Base-by-base conservation (phyloP, 2,329 filamentous ascomycete species). In the Diaporthe sp. region DNA sequence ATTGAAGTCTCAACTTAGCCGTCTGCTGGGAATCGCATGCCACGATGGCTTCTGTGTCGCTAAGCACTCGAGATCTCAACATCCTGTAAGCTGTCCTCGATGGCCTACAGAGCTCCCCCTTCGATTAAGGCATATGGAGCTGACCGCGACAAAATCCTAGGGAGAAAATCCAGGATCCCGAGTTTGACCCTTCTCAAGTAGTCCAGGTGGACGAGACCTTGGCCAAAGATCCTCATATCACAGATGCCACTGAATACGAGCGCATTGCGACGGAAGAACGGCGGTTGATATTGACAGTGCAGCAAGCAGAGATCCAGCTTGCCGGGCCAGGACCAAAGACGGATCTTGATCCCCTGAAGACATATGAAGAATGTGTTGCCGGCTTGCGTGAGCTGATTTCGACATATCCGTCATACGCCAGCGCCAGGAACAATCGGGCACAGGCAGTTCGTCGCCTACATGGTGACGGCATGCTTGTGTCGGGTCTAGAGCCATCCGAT, bases 371-470 rank as follows among this genome's bases (percentile, higher is more conserved):
- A 47, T 87, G 86, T 71, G 81, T 92, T 25, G 80, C 82, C 13
- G 82, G 85, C 8, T 84, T 96, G 7, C 86, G 87, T 40, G 80
- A 82, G 2, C 85, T 95, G 42, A 89, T 95, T 54, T 79, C 84
- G 3, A 82, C 88, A 33, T 81, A 90, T 71, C 92, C 93, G 4
- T 82, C 85, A 42, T 96, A 96, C 82, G 93, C 93, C 30, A 94
- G 92, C 77, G 92, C 91, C 8, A 89, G 91, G 74, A 93, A 95
- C 81, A 96, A 96, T 82, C 88, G 93, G 67, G 94, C 92, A 3
- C 94, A 96, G 81, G 87, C 92, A 12, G 78, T 89, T 40, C 85
- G 92, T 30, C 85, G 92, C 64, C 83, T 91, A 73, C 91, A 92
- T 76, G 92, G 92, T 15, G 91, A 93, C 79, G 83, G 85, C 3